These are phyloP conservation scores for Marasmius oreades DNA, from an alignment of 1,284 basidiomycete genomes.

Conservation along the genomic window DNA sequence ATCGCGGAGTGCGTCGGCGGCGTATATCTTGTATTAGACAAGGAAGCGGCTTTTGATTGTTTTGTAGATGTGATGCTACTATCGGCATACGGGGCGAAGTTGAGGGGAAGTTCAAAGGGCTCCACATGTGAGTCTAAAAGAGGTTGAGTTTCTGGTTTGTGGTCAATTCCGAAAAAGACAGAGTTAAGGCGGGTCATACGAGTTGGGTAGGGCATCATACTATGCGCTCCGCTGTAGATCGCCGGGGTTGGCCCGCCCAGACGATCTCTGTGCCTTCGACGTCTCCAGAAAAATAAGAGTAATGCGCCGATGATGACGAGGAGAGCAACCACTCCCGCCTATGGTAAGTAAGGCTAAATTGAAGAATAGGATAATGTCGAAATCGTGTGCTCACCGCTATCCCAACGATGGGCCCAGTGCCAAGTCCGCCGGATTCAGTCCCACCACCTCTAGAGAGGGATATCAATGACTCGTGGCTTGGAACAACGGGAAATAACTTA, in stretches of 20 bases:
- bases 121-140: conserved; percentile 4
- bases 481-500: not conserved
- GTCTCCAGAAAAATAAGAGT: not conserved
- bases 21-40: too few species aligned
- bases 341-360: too few species aligned
- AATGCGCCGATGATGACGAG: not conserved
- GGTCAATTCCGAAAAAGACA: not conserved
- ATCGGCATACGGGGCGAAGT: not conserved
- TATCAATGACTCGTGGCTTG: not conserved
- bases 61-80: not conserved
- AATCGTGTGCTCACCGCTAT: conserved; percentile 5
- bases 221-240: not conserved
- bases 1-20: not conserved
- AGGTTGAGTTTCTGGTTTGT: conserved; percentile 4
- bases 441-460: not conserved
- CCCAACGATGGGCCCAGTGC: conserved; percentile 6
- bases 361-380: not conserved
- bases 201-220: not conserved
- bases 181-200: not conserved
- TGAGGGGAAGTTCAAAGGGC: not conserved
- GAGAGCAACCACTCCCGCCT: not conserved
- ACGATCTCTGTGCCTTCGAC: not conserved
- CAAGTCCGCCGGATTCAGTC: not conserved
- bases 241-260: not conserved
- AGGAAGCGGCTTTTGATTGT: too few species aligned